phyloP scores from a whole-genome alignment of 345 rosid genomes.

The Cardamine resedifolia region DNA sequence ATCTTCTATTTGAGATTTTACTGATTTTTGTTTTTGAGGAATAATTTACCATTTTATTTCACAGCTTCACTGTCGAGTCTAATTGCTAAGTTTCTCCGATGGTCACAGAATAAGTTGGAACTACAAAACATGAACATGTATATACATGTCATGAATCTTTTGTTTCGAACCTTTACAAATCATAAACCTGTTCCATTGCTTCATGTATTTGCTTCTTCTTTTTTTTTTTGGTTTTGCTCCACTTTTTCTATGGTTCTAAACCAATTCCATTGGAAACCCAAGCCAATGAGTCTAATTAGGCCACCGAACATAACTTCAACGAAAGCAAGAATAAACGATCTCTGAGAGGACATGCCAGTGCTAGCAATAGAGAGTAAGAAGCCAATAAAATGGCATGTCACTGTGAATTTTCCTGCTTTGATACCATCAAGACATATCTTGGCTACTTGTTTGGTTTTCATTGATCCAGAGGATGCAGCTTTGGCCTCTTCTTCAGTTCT shows the following conservation, averaged over 20 bases:
- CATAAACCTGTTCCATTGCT: neutral
- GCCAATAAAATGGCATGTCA: constrained; percentile 72
- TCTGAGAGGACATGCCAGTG: constrained; percentile 67
- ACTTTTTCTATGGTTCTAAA: constrained; percentile 46
- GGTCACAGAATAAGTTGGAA: neutral
- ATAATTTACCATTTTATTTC: too few species aligned
- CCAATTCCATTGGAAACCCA: constrained; percentile 68
- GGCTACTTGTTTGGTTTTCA: constrained; percentile 75
- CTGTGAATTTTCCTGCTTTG: constrained; percentile 51
- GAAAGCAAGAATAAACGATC: constrained; percentile 63
- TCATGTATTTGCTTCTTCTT: neutral
- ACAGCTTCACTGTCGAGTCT: neutral
- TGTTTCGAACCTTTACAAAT: neutral
- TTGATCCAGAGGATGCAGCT: constrained; percentile 55
- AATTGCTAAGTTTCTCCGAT: too few species aligned
- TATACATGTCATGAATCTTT: neutral
- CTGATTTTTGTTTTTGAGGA: neutral
- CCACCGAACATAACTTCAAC: constrained; percentile 52
- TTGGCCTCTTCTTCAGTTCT: constrained; percentile 49
- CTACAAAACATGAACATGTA: constrained; percentile 3
- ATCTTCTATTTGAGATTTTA: neutral
- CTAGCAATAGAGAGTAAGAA: constrained; percentile 50
- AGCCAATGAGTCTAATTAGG: constrained; percentile 42
- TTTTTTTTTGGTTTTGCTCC: neutral
- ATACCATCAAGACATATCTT: constrained; percentile 56